Evolutionary conservation across 23 red algal genomes (phyloP).

Genomic region (Gracilaria domingensis): DNA sequence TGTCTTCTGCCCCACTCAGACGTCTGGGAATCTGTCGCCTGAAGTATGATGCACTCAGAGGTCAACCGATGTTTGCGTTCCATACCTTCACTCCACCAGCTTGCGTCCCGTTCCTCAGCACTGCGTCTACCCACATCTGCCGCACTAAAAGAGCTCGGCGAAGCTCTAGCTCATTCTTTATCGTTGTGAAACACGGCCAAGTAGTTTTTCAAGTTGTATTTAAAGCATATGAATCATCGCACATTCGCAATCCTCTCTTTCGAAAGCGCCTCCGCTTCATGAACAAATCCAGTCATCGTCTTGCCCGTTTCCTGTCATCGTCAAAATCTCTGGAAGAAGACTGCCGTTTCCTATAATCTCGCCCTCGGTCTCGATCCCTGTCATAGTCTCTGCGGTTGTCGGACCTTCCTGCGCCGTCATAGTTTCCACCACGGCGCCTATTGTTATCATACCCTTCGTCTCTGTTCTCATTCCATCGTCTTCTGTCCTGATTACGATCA

Average conservation of each 20-base stretch:
- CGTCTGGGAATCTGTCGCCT: too few species aligned
- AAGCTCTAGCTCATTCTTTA: background rate
- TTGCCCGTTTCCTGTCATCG: slow-evolving; percentile 42
- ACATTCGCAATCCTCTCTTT: background rate
- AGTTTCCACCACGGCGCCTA: slow-evolving; percentile 43
- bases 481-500: slow-evolving; percentile 68
- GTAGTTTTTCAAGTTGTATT: background rate
- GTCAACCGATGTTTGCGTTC: background rate
- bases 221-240: background rate
- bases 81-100: background rate
- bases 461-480: slow-evolving; percentile 33
- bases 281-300: background rate
- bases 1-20: background rate
- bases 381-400: slow-evolving; percentile 37
- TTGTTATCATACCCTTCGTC: slow-evolving; percentile 42
- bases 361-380: slow-evolving; percentile 53
- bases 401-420: slow-evolving; percentile 22
- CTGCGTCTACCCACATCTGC: background rate
- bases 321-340: slow-evolving; percentile 45
- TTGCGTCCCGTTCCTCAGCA: background rate
- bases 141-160: background rate
- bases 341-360: slow-evolving; percentile 54
- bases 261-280: background rate
- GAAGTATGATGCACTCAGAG: background rate
- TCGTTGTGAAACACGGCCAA: background rate